Evolutionary conservation across 495 filamentous ascomycete genomes (phyloP), one percentile per base, ranked within the genome.

Genomic region (Penicillium lagena): DNA sequence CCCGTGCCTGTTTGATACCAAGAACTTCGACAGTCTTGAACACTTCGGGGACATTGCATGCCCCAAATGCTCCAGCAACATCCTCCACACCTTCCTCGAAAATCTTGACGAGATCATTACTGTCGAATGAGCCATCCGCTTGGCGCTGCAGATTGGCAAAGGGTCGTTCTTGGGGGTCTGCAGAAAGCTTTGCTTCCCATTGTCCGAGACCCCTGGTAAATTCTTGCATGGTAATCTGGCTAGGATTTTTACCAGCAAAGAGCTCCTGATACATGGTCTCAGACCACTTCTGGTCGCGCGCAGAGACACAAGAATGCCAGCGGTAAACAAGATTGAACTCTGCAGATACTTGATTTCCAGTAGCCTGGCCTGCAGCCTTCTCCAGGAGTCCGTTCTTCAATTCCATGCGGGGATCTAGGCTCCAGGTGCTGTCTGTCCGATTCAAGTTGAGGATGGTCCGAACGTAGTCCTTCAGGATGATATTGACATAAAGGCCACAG

Each of bases 381-480:
- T 72, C 69, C 40, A 22, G 2, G 22, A 22, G 22, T 6, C 22
- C 22, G 4, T 64, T 60, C 43, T 71, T 62, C 62, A 69, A 69
- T 51, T 70, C 63, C 11, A 65, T 66, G 36, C 70, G 62, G 35
- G 70, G 70, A 42, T 73, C 70, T 59, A 94, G 70, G 15, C 83
- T 87, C 87, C 88, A 94, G 4, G 80, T 85, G 10, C 82, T 83
- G 54, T 83, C 79, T 39, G 75, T 78, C 32, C 85, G 75, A 64
- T 91, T 91, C 45, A 90, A 60, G 58, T 90, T 90, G 62, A 93
- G 72, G 50, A 94, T 90, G 13, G 86, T 89, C 14, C 88, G 81
- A 31, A 94, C 76, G 58, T 94, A 94, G 54, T 94, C 88, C 45
- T 86, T 75, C 29, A 93, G 67, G 7, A 86, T 82, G 51, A 89